Conservation (phyloP, 2,329 filamentous ascomycete species). For the Raffaelea ambrosiae region DNA sequence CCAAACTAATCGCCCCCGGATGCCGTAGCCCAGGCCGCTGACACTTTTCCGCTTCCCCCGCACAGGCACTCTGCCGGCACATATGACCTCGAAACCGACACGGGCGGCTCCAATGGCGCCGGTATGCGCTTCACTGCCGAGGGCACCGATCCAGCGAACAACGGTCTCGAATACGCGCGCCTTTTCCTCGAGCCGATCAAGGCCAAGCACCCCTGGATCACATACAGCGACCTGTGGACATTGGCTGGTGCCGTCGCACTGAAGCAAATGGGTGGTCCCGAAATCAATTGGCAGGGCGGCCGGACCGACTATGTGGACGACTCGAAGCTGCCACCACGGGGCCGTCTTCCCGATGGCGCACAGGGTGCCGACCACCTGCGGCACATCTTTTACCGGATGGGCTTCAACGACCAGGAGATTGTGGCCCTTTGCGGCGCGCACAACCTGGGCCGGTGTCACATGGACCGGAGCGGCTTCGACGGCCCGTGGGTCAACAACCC, state of each 20-base stretch:
- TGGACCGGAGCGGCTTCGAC: slow-evolving; percentile 26
- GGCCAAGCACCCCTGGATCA: slow-evolving; percentile 50
- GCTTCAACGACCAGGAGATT: slow-evolving; percentile 93
- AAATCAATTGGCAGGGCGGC: slow-evolving; percentile 47
- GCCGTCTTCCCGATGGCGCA: slow-evolving; percentile 63
- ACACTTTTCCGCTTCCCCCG: no score
- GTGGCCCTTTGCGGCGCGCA: slow-evolving; percentile 81
- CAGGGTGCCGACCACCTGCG: slow-evolving; percentile 75
- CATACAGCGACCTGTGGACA: slow-evolving; percentile 59
- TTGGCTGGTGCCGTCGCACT: slow-evolving; percentile 51
- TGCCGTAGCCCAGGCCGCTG: no score
- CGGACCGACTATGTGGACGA: slow-evolving; percentile 56
- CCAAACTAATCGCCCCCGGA: no score
- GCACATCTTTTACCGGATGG: slow-evolving; percentile 90
- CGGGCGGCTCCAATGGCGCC: slow-evolving; percentile 55
- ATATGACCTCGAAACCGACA: slow-evolving; percentile 49
- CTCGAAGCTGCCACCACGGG: slow-evolving; percentile 47
- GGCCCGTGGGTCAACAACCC: slow-evolving; percentile 28
- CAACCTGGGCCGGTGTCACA: slow-evolving; percentile 63
- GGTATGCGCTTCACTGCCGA: slow-evolving; percentile 59
- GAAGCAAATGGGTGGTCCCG: slow-evolving; percentile 50
- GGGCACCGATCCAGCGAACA: slow-evolving; percentile 56
- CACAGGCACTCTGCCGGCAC: slow-evolving; percentile 54
- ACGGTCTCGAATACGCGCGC: slow-evolving; percentile 54
- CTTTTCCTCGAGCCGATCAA: slow-evolving; percentile 58